Evolutionary conservation across 352 stramenopile species (phyloP), one percentile per base, ranked within the genome.

Genomic region (Phytopythium aichiense): DNA sequence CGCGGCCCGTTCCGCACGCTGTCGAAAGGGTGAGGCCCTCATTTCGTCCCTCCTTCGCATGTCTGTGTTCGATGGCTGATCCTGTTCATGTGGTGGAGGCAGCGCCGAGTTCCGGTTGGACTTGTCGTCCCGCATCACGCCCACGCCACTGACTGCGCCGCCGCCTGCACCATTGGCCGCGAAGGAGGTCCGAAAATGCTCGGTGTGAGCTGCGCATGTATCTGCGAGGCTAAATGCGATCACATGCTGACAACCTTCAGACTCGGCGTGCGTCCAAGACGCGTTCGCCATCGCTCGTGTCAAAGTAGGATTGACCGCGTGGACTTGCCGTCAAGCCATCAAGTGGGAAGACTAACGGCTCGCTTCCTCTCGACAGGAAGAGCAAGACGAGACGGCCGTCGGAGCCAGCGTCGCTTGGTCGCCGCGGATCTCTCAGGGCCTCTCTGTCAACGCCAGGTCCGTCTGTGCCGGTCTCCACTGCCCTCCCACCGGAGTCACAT

Each of bases 31-130:
- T 79, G 49, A 18, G 40, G 31, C 20, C 7, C n/a, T 49, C 9
- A 1, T 25, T 23, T 40, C 35, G 9, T 31, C 6, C 7, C 6
- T 53, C 22, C 12, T 18, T 52, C 11, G 13, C 33, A 20, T 37
- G 15, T 13, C n/a, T 53, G 9, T 15, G 18, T 31, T 67, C 0
- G 13, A 8, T 58, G 22, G 4, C 31, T 2, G 15, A 16, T 45
- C 18, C 1, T 42, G 30, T 63, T 60, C 38, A 22, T 46, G 18
- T 23, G n/a, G 33, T 18, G 60, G 53, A 8, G 38, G 30, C 18
- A 86, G 72, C 23, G 70, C 79, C 52, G 73, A 78, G 55, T 87
- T 88, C 42, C 75, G 79, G 7, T 52, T 88, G 18, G 66, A 87
- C 54, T 80, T 88, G 23, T 85, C 79, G 0, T 77, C 79, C 4